These are phyloP conservation scores for Petunia axillaris DNA, from an alignment of 257 asterid species.

Conservation along the genomic window DNA sequence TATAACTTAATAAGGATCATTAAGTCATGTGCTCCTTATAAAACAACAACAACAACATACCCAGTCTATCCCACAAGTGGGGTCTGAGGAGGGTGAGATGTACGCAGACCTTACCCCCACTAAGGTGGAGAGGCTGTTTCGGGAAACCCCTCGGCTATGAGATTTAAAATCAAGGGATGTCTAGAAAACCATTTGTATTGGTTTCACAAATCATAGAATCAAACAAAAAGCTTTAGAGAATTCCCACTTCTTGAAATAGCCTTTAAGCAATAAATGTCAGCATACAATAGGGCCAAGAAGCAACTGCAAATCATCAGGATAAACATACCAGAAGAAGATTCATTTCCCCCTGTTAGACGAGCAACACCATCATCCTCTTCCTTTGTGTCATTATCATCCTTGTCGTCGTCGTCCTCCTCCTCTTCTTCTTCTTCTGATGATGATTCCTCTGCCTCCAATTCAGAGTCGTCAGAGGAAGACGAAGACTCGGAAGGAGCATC, in stretches of 20 bases:
- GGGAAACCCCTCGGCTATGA: too few species aligned
- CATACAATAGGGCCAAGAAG: constrained; percentile 4
- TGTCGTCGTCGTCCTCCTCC: constrained; percentile 38
- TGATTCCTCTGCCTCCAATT: constrained; percentile 55
- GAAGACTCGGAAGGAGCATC: constrained; percentile 77
- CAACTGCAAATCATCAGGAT: constrained; percentile 9
- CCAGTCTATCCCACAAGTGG: too few species aligned
- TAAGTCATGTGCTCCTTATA: not conserved
- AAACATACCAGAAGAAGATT: constrained; percentile 21
- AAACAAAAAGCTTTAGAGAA: constrained; percentile 8
- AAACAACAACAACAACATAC: too few species aligned
- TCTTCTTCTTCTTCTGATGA: constrained; percentile 58
- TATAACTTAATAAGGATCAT: constrained; percentile 1
- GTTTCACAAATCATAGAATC: not conserved
- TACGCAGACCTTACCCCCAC: too few species aligned
- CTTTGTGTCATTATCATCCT: constrained; percentile 24
- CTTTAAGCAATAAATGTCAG: not conserved
- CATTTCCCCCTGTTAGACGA: constrained; percentile 17
- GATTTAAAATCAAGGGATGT: not conserved
- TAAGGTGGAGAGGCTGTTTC: too few species aligned
- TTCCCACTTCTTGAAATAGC: not conserved
- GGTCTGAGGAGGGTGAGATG: too few species aligned
- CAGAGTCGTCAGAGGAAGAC: constrained; percentile 76
- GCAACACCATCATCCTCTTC: constrained; percentile 37
- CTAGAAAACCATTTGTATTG: not conserved